Percentiles rank a stretch among this genome's conserved stretches.
Conservation (phyloP, 2,329 filamentous ascomycete genomes). For the Colletotrichum echinochloae region DNA sequence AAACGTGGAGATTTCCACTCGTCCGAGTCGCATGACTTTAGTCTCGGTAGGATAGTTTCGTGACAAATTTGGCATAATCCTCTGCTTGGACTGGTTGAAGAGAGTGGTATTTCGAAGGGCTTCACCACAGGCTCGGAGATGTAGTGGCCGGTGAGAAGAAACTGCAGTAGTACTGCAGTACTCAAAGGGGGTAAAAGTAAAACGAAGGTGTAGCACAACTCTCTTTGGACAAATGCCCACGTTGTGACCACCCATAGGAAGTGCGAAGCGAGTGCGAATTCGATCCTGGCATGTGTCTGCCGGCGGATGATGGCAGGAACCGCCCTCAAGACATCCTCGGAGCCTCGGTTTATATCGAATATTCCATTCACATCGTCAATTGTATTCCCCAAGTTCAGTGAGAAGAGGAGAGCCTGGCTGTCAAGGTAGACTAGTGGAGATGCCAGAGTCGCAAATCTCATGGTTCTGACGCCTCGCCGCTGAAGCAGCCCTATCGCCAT, state of each 20-base stretch:
- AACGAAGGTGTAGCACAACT: too few species aligned
- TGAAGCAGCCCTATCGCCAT: not conserved
- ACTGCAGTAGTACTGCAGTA: not conserved
- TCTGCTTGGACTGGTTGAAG: not conserved
- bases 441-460: not conserved
- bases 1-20: too few species aligned
- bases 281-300: too few species aligned
- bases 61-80: not conserved
- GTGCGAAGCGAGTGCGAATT: not conserved
- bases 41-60: not conserved
- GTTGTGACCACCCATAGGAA: not conserved
- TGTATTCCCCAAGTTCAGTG: too few species aligned
- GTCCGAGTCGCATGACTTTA: too few species aligned
- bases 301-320: too few species aligned
- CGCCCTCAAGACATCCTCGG: too few species aligned
- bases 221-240: not conserved
- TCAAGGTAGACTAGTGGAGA: not conserved
- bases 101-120: not conserved
- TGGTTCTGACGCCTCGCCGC: not conserved
- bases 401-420: not conserved
- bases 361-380: too few species aligned
- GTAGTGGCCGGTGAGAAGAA: not conserved
- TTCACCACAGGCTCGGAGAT: not conserved
- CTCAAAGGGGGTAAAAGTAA: not conserved
- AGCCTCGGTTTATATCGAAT: fast-evolving